These are phyloP conservation scores for Phytophthora pistaciae DNA, from an alignment of 352 stramenopile species.

Conservation along the genomic window DNA sequence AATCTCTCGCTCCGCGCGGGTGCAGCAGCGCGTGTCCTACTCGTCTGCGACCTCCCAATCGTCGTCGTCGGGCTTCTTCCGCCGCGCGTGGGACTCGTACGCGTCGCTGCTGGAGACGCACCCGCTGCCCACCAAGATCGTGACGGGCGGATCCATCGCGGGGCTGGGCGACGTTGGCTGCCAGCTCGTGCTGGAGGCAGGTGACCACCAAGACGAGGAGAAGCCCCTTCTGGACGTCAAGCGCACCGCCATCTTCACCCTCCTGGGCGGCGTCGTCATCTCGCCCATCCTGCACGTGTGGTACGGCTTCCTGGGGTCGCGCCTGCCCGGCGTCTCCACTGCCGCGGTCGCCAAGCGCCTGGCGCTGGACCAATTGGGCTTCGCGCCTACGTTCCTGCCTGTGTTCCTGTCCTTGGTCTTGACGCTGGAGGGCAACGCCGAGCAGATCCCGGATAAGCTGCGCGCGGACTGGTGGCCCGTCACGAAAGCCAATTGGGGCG, in stretches of 20 bases:
- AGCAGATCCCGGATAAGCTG: slow-evolving; percentile 74
- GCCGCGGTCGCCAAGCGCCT: slow-evolving; percentile 69
- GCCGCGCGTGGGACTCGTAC: slow-evolving; percentile 66
- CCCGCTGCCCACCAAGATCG: slow-evolving; percentile 73
- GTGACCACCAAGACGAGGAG: background rate
- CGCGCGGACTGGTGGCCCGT: slow-evolving; percentile 79
- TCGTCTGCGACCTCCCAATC: background rate
- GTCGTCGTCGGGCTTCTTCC: slow-evolving; percentile 17
- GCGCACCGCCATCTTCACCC: slow-evolving; percentile 72
- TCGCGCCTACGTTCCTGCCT: slow-evolving; percentile 76
- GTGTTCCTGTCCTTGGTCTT: slow-evolving; percentile 80
- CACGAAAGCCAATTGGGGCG: slow-evolving; percentile 80
- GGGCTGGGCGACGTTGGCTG: slow-evolving; percentile 74
- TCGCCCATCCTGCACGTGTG: slow-evolving; percentile 83
- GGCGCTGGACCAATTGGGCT: slow-evolving; percentile 81
- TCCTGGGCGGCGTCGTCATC: slow-evolving; percentile 70
- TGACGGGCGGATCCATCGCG: slow-evolving; percentile 68
- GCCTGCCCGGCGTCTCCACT: slow-evolving; percentile 44
- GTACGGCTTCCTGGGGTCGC: slow-evolving; percentile 70
- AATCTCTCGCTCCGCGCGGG: background rate
- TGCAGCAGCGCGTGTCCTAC: slow-evolving; percentile 9
- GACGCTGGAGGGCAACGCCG: slow-evolving; percentile 61
- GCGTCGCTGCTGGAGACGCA: slow-evolving; percentile 58
- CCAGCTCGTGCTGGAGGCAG: slow-evolving; percentile 64
- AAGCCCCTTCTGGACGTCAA: slow-evolving; percentile 45